Base-by-base conservation (phyloP, 2,329 filamentous ascomycete species). In the Coniella vitis region DNA sequence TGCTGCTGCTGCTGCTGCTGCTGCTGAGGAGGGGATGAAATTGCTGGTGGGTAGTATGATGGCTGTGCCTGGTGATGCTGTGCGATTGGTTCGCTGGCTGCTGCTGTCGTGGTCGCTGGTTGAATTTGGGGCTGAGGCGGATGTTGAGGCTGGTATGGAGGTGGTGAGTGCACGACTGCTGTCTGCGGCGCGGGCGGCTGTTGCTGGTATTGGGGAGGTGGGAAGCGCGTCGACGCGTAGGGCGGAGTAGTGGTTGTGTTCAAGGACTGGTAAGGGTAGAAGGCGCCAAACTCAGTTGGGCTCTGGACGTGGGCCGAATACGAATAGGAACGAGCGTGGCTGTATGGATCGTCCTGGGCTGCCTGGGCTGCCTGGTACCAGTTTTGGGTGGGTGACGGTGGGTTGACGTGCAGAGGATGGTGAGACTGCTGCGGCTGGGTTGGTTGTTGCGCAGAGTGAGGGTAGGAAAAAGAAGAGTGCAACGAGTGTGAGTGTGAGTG, bases 391-490 rank as follows among this genome's bases (percentile, higher is more conserved):
- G 43, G 51, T 10, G 44, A 20, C 21, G 47, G 41, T n/a, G 48
- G 39, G 37, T 47, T 36, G 36, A 53, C 39, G 31, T 31, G 51
- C 21, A 45, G 51, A 19, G 40, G 32, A 13, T 47, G 42, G n/a
- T 22, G 39, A 7, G 21, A 17, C 16, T 39, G 34, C 7, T 22
- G 39, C 8, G 21, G 22, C 16, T 39, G 34, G 12, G 45, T 42
- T 31, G 49, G 54, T 29, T 56, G 56, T 19, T 56, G 55, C 21
- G 54, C 54, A 29, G 25, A 29, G 38, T 49, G 21, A 38, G 42
- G 50, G 13, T 54, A 55, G 44, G 56, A 52, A 41, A 59, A 60
- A 49, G 56, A n/a, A n/a, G n/a, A n/a, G n/a, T n/a, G n/a, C n/a
- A n/a, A n/a, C n/a, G n/a, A n/a, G n/a, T n/a, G n/a, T n/a, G n/a